Percentiles rank a stretch among this genome's conserved stretches.
Conservation (phyloP, 1,284 basidiomycete species). For the Laetiporus sulphureus region DNA sequence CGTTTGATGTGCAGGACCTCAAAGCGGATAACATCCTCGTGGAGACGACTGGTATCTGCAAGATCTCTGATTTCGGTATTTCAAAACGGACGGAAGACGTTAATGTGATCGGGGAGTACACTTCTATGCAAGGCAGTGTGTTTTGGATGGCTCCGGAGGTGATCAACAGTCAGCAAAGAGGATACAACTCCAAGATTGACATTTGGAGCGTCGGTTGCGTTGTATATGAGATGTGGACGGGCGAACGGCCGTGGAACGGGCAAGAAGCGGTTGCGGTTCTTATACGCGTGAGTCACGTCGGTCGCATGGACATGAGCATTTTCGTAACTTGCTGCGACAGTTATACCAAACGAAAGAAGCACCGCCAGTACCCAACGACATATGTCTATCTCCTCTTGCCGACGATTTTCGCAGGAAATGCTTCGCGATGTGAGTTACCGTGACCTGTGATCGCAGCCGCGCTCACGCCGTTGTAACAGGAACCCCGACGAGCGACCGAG, state of each 20-base stretch:
- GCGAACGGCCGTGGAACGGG: slow-evolving; percentile 87
- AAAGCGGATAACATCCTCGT: slow-evolving; percentile 99
- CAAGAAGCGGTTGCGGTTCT: slow-evolving; percentile 89
- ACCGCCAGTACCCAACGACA: slow-evolving; percentile 85
- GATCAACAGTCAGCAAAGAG: slow-evolving; percentile 74
- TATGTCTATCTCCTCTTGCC: slow-evolving; percentile 69
- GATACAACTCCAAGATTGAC: slow-evolving; percentile 95
- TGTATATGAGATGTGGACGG: slow-evolving; percentile 97
- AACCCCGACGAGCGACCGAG: slow-evolving; percentile 85
- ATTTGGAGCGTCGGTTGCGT: slow-evolving; percentile 99
- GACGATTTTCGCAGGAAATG: slow-evolving; percentile 87
- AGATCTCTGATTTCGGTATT: slow-evolving; percentile 98
- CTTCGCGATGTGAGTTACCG: slow-evolving; percentile 71
- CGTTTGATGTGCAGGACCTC: slow-evolving; percentile 57
- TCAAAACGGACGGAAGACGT: slow-evolving; percentile 88
- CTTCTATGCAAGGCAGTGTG: slow-evolving; percentile 93
- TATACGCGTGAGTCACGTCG: slow-evolving; percentile 37
- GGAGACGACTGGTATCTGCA: slow-evolving; percentile 89
- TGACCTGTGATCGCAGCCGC: neutral
- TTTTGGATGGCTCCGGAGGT: slow-evolving; percentile 99
- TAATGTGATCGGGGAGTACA: slow-evolving; percentile 73
- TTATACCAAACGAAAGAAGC: slow-evolving; percentile 77
- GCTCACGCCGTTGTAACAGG: slow-evolving; percentile 31
- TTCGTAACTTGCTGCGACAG: too few relatives aligned
- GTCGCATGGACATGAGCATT: too few relatives aligned